These are phyloP conservation scores for Nicotiana benthamiana DNA, from an alignment of 257 asterid genomes.

Conservation along the genomic window DNA sequence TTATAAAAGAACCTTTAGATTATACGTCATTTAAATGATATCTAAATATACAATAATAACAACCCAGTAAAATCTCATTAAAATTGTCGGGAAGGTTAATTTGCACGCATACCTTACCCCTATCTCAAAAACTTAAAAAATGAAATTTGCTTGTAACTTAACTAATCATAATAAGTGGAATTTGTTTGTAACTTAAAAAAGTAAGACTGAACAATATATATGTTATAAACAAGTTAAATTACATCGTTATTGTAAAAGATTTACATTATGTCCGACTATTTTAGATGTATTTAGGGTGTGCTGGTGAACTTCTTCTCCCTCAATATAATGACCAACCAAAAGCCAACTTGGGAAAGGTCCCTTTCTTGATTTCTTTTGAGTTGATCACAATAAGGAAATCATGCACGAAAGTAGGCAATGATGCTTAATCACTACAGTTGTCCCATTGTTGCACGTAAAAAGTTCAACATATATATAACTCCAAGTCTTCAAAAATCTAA, in stretches of 20 bases:
- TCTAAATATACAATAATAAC: too few species aligned
- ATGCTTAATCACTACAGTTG: slow-evolving; percentile 3
- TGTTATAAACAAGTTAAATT: too few species aligned
- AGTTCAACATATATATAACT: background rate
- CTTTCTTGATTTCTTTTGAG: background rate
- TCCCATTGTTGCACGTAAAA: background rate
- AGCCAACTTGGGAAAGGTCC: background rate
- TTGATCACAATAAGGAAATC: background rate
- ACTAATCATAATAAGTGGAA: background rate
- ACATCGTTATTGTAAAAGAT: too few species aligned
- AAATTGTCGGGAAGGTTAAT: too few species aligned
- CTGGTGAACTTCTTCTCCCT: background rate
- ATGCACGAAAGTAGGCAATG: background rate
- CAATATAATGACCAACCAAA: background rate
- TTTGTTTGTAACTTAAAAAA: too few species aligned
- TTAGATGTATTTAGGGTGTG: background rate
- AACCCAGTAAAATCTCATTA: too few species aligned
- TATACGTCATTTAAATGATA: background rate
- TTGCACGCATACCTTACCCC: too few species aligned
- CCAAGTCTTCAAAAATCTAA: background rate
- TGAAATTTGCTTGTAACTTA: too few species aligned
- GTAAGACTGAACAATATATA: too few species aligned
- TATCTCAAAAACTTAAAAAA: too few species aligned
- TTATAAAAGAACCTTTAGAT: background rate
- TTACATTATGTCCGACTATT: background rate